Evolutionary conservation across 2,329 filamentous ascomycete species (phyloP), one percentile per base, ranked within the genome.

Genomic region (Monosporascus sp.): DNA sequence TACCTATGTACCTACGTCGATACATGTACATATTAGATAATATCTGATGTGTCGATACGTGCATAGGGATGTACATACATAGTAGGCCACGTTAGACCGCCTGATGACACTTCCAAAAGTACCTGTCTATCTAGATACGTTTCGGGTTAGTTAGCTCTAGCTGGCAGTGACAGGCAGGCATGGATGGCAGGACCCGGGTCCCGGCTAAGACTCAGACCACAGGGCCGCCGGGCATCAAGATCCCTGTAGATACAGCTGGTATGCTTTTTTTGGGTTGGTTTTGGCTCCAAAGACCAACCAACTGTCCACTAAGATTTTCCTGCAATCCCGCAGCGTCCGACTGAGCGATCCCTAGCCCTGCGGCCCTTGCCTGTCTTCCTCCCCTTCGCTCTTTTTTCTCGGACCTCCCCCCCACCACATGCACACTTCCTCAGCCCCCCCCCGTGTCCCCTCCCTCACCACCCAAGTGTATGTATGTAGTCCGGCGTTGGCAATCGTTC

Each of bases 401-500:
- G 2, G 27, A 31, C 20, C 37, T 43, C 39, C 20, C 43, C 8
- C 43, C 9, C 20, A 20, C 43, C n/a, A 18, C 11, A 14, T 27
- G 20, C 41, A 18, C 41, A 22, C 41, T 20, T 45, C 43, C 25
- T 45, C 39, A 43, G n/a, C n/a, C 39, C 39, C 22, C 39, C 22
- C 63, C 63, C 58, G 51, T 58, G 57, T 58, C 54, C 51, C 49
- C 53, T 43, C 41, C 44, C 38, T 31, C 31, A 27, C 58, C 58
- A 54, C 51, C 56, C 54, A 49, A 49, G 27, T 11, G 27, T 11
- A 31, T 31, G 27, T 31, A 31, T 31, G 27, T 31, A 31, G 9
- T 31, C 27, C 27, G 9, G 27, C 27, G 27, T 31, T 31, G 27
- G 27, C 27, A 31, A 35, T 49, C 57, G 53, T 58, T 55, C 61